Percentiles rank a stretch among this genome's conserved stretches.
These are phyloP conservation scores for Hanseniaspora thailandica DNA, from an alignment of 805 yeast species.

Conservation along the genomic window DNA sequence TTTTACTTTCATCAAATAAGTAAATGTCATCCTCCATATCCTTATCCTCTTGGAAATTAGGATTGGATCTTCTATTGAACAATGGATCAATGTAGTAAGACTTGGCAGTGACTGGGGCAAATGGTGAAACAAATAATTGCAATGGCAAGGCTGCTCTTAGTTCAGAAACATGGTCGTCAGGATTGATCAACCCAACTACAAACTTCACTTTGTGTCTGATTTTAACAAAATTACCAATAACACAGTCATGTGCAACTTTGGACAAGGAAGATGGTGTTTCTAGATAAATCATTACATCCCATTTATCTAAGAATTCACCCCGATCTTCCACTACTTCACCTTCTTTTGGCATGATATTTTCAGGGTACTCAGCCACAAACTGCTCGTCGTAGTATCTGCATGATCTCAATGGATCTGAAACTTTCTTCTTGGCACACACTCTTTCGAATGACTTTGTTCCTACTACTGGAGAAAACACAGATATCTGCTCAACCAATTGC, in stretches of 20 bases:
- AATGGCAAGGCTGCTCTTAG: constrained; percentile 83
- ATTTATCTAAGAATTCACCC: constrained; percentile 39
- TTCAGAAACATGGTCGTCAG: constrained; percentile 89
- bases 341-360: constrained; percentile 17
- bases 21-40: constrained; percentile 9
- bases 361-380: constrained; percentile 28
- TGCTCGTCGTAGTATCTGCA: constrained; percentile 26
- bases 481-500: constrained; percentile 54
- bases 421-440: constrained; percentile 41
- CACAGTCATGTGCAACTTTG: constrained; percentile 79
- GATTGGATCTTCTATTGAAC: constrained; percentile 17
- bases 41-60: constrained; percentile 4
- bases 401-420: constrained; percentile 31
- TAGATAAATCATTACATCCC: constrained; percentile 59
- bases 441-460: constrained; percentile 54
- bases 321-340: constrained; percentile 23
- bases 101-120: constrained; percentile 55
- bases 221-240: constrained; percentile 53
- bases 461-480: constrained; percentile 48
- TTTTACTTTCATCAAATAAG: constrained; percentile 15
- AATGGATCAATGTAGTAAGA: constrained; percentile 20
- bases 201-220: constrained; percentile 84
- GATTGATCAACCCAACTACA: constrained; percentile 63
- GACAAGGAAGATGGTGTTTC: constrained; percentile 62
- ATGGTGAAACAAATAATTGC: constrained; percentile 65